Evolutionary conservation across 164 flowering plant species (phyloP), one percentile per base, ranked within the genome.

Genomic region (Magnolia sinica): DNA sequence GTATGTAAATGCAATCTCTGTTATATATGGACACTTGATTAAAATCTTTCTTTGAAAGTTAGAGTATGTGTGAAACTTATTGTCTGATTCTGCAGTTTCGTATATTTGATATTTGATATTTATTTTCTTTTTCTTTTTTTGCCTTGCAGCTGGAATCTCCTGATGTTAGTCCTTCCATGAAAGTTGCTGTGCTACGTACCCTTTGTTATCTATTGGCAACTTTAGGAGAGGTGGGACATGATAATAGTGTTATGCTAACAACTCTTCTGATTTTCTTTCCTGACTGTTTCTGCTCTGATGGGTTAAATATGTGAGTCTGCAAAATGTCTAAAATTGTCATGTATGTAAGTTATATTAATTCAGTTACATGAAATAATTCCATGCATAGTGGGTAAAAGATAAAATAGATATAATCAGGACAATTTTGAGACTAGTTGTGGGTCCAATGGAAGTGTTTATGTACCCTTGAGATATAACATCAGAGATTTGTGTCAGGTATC

Each of bases 201-300:
- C 69, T 90, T 77, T 85, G 98, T 50, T 91, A 92, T 82, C 87
- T 88, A 50, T 76, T 94, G 82, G 90, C 83, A 83, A 90, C 96
- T 55, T 74, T 96, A 74, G 99, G 97, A 78, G 98, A 96, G 95
- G 99, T 96, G 76, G 81, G 87, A 1, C 23, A 71, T 63, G 23
- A n/a, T 58, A 27, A 29, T 51, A 18, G 19, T 72, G 31, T 29
- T 64, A 18, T 65, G 20, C 22, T 58, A 63, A 37, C 29, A 51
- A 8, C 37, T 65, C 6, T 66, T 16, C 19, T 70, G 71, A 19
- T 18, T 6, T n/a, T 61, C 27, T 75, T 27, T 31, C 27, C 52
- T 50, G 14, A 68, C 19, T n/a, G 3, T 24, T 13, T 20, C n/a
- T 63, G 23, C 65, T 7, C 65, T 63, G 20, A 63, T 63, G 65